phyloP scores from a whole-genome alignment of 2,329 filamentous ascomycete genomes.

The Verticillium nubilum region DNA sequence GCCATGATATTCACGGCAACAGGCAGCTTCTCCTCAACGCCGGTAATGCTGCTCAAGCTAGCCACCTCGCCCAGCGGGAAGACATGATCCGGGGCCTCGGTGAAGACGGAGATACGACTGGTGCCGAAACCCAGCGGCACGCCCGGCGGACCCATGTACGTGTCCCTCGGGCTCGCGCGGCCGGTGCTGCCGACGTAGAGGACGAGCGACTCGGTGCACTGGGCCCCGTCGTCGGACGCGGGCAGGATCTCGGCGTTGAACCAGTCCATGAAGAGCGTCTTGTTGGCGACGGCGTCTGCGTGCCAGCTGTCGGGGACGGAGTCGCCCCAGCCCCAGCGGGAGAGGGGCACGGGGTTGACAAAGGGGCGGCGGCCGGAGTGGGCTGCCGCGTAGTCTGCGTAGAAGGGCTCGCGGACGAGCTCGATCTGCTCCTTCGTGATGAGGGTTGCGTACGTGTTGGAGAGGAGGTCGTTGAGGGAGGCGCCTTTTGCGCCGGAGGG shows the following conservation, averaged over 20 bases:
- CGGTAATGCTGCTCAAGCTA: constrained; percentile 29
- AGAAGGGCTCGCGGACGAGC: constrained; percentile 32
- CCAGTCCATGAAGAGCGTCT: constrained; percentile 25
- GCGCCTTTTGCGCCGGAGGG: constrained; percentile 13
- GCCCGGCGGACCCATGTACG: constrained; percentile 30
- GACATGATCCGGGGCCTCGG: constrained; percentile 33
- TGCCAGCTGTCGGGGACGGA: constrained; percentile 13
- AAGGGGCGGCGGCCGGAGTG: constrained; percentile 28
- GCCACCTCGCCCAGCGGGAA: constrained; percentile 35
- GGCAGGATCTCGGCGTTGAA: constrained; percentile 22
- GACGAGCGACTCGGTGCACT: constrained; percentile 25
- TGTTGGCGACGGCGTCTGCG: constrained; percentile 21
- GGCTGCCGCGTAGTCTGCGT: constrained; percentile 28
- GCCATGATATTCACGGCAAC: constrained; percentile 54
- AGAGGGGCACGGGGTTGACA: constrained; percentile 27
- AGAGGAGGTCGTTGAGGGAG: constrained; percentile 19
- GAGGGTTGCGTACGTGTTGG: constrained; percentile 27
- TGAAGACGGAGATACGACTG: constrained; percentile 25
- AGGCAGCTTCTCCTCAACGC: constrained; percentile 44
- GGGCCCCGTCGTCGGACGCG: background rate
- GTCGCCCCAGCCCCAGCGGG: constrained; percentile 30
- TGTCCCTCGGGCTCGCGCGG: constrained; percentile 11
- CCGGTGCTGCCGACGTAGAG: constrained; percentile 17
- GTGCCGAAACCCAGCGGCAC: constrained; percentile 40
- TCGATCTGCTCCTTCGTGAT: constrained; percentile 30